These are phyloP conservation scores for Delonix regia DNA, from an alignment of 306 rosid genomes.

Conservation along the genomic window DNA sequence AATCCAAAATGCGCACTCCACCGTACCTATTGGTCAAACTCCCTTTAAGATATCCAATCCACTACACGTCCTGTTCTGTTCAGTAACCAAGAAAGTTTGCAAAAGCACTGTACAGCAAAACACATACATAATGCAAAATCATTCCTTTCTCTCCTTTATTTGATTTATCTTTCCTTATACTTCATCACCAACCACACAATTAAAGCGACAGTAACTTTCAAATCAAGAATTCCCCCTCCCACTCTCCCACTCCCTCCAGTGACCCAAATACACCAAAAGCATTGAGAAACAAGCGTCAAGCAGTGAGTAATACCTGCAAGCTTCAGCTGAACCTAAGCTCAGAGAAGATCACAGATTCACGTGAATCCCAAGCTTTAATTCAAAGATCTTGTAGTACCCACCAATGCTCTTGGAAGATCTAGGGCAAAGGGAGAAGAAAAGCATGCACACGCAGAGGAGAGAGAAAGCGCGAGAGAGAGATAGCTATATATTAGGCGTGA, in stretches of 20 bases:
- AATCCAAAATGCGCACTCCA: slow-evolving; percentile 38
- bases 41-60: slow-evolving; percentile 24
- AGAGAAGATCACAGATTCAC: slow-evolving; percentile 36
- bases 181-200: not conserved
- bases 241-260: not conserved
- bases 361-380: slow-evolving; percentile 18
- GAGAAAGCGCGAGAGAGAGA: not conserved
- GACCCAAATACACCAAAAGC: not conserved
- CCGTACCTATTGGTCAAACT: slow-evolving; percentile 37
- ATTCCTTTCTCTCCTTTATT: not conserved
- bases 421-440: slow-evolving; percentile 34
- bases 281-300: not conserved
- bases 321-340: slow-evolving; percentile 24
- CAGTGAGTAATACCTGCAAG: slow-evolving; percentile 37
- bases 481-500: not conserved
- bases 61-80: slow-evolving; percentile 14
- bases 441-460: slow-evolving; percentile 11
- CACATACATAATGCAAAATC: not conserved
- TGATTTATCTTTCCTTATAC: not conserved
- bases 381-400: slow-evolving; percentile 40
- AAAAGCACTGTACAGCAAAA: not conserved
- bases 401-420: slow-evolving; percentile 42
- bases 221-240: slow-evolving; percentile 18
- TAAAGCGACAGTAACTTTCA: slow-evolving; percentile 2
- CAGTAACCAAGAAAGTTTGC: slow-evolving; percentile 29